A percentile compares a stretch with the other conserved stretches of the same genome.
phyloP scores from a whole-genome alignment of 2,329 filamentous ascomycete species.

The Penicillium hordei region DNA sequence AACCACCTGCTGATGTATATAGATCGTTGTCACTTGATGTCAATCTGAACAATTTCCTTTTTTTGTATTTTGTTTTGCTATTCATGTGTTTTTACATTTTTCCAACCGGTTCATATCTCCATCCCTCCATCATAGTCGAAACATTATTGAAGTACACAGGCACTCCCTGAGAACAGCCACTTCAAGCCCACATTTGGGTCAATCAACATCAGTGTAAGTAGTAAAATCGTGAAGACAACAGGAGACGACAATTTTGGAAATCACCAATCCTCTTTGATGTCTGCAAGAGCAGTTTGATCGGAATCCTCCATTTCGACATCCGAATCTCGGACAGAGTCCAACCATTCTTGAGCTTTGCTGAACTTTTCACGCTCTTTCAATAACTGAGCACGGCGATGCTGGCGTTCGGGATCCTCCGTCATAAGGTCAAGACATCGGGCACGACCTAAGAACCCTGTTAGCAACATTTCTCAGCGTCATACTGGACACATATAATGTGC shows the following conservation, averaged over 20 bases:
- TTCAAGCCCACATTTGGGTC: neutral
- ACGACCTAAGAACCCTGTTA: slow-evolving; percentile 25
- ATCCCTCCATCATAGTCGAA: neutral
- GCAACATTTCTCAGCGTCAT: neutral
- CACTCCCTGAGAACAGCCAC: too few relatives aligned
- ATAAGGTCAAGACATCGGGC: slow-evolving; percentile 40
- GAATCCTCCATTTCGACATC: slow-evolving; percentile 1
- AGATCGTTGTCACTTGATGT: neutral
- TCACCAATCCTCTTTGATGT: neutral
- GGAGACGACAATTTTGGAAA: neutral
- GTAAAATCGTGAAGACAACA: too few relatives aligned
- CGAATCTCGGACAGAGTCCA: slow-evolving; percentile 16
- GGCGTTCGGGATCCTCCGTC: slow-evolving; percentile 39
- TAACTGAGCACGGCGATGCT: slow-evolving; percentile 32
- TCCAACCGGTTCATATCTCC: neutral
- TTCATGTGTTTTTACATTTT: neutral
- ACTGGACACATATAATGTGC: neutral
- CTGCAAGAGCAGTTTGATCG: neutral
- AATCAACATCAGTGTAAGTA: neutral
- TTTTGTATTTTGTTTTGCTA: neutral
- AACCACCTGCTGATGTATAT: neutral
- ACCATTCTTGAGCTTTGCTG: slow-evolving; percentile 35
- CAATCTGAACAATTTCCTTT: neutral
- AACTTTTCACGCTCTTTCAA: slow-evolving; percentile 37
- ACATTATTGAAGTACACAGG: neutral